Conservation (phyloP, 2,329 filamentous ascomycete species). For the Talaromyces piceae region DNA sequence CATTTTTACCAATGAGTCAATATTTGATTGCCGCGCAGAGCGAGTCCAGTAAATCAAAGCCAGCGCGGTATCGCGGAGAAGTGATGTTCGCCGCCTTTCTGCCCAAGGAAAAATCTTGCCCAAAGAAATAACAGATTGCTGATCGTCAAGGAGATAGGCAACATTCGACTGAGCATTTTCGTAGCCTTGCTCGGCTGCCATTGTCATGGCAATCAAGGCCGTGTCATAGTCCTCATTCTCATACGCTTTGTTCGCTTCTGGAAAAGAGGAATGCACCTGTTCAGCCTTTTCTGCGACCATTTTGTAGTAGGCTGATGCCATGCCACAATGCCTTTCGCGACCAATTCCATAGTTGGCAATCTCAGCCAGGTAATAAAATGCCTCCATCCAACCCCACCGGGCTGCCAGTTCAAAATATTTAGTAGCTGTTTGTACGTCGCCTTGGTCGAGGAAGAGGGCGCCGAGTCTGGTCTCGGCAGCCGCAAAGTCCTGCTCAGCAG, state of each 20-base stretch:
- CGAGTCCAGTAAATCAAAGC: conserved; percentile 92
- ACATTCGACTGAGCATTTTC: conserved; percentile 86
- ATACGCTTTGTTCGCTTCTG: conserved; percentile 76
- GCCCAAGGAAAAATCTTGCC: conserved; percentile 45
- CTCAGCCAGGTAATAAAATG: conserved; percentile 87
- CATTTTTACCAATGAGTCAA: conserved; percentile 95
- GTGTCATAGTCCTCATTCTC: conserved; percentile 70
- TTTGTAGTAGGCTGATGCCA: conserved; percentile 78
- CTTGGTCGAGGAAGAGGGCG: conserved; percentile 78
- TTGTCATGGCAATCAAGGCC: conserved; percentile 72
- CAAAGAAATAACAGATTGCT: conserved; percentile 54
- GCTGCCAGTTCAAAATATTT: conserved; percentile 84
- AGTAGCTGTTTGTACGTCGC: conserved; percentile 69
- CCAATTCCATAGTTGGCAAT: conserved; percentile 75
- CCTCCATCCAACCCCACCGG: conserved; percentile 75
- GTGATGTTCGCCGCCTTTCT: conserved; percentile 33
- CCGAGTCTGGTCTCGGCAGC: conserved; percentile 78
- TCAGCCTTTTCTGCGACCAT: conserved; percentile 67
- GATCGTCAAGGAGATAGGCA: conserved; percentile 74
- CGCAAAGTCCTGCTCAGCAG: conserved; percentile 74
- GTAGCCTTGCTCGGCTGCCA: conserved; percentile 88
- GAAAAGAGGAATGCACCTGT: conserved; percentile 66
- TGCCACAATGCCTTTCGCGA: conserved; percentile 67
- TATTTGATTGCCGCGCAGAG: conserved; percentile 85
- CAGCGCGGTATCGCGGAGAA: conserved; percentile 54